Conservation (phyloP, 164 flowering plant genomes). For the Vitis vinifera region DNA sequence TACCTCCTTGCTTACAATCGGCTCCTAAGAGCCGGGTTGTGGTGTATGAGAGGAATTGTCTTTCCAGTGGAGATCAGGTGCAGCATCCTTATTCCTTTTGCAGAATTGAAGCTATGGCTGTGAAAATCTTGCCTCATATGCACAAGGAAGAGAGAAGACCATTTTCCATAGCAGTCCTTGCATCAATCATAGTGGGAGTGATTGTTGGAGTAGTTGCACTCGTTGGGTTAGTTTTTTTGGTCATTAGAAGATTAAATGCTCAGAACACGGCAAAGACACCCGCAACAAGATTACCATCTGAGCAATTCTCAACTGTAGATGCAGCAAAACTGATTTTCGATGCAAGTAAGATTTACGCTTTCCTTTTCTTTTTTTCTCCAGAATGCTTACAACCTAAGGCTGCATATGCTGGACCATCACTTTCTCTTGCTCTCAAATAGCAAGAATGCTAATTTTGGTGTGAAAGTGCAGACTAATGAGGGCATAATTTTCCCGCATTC, state of each 20-base stretch:
- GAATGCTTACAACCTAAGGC: no score
- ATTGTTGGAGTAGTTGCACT: constrained; percentile 25
- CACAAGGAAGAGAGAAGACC: constrained; percentile 6
- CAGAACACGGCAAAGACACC: constrained; percentile 3
- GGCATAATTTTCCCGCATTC: no score
- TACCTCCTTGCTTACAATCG: constrained; percentile 36
- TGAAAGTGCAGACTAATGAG: no score
- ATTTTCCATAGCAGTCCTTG: constrained; percentile 24
- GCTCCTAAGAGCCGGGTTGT: constrained; percentile 16
- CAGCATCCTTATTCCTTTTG: constrained; percentile 38
- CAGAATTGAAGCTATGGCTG: constrained; percentile 47
- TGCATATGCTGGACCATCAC: no score
- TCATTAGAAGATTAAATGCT: constrained; percentile 11
- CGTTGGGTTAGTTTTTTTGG: constrained; percentile 24
- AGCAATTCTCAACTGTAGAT: constrained; percentile 26
- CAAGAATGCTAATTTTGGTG: no score
- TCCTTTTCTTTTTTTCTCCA: background rate
- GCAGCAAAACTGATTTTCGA: constrained; percentile 36
- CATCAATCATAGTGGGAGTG: constrained; percentile 27
- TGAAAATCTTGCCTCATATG: constrained; percentile 26
- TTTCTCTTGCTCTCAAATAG: no score
- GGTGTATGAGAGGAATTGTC: constrained; percentile 34
- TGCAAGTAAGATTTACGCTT: constrained; percentile 41
- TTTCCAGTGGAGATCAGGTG: constrained; percentile 17
- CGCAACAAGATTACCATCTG: constrained; percentile 28